phyloP scores from a whole-genome alignment of 2,329 filamentous ascomycete genomes.

The Colletotrichum cordylinicola region DNA sequence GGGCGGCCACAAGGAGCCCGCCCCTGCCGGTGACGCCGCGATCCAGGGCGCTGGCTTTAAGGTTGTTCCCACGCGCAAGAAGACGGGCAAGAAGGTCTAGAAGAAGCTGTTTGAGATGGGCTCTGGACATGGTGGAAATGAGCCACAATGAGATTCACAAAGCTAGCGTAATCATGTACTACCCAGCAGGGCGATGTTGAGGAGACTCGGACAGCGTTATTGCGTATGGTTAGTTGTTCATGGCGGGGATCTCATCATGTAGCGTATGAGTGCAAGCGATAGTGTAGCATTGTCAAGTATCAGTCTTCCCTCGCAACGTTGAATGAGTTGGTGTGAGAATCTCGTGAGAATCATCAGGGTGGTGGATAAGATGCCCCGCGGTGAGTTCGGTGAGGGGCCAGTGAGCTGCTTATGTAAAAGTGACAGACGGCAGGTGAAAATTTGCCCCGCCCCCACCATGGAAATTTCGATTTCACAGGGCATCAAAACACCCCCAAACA shows the following conservation, averaged over 20 bases:
- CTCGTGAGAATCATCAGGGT: background rate
- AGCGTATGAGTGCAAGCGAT: constrained; percentile 4
- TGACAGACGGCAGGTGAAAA: constrained; percentile 14
- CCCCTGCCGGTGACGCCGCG: constrained; percentile 39
- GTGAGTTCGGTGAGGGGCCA: background rate
- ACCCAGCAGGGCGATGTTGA: background rate
- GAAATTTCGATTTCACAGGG: constrained; percentile 22
- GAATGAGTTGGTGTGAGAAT: background rate
- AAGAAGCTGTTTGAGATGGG: background rate
- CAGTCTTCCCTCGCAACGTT: background rate
- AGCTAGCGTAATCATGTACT: background rate
- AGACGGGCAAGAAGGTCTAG: constrained; percentile 75
- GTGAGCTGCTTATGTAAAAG: constrained; percentile 23
- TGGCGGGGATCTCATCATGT: background rate
- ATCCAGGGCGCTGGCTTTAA: constrained; percentile 75
- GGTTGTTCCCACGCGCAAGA: constrained; percentile 92
- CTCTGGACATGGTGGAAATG: background rate
- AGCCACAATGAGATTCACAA: background rate
- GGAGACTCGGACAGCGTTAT: background rate
- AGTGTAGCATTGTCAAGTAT: background rate
- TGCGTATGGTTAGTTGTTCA: background rate
- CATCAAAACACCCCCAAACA: background rate
- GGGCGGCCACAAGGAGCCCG: constrained; percentile 61
- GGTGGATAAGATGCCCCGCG: background rate
- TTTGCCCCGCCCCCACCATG: constrained; percentile 27